These are phyloP conservation scores for Colletotrichum cordylinicola DNA, from an alignment of 2,329 filamentous ascomycete species.

Conservation along the genomic window DNA sequence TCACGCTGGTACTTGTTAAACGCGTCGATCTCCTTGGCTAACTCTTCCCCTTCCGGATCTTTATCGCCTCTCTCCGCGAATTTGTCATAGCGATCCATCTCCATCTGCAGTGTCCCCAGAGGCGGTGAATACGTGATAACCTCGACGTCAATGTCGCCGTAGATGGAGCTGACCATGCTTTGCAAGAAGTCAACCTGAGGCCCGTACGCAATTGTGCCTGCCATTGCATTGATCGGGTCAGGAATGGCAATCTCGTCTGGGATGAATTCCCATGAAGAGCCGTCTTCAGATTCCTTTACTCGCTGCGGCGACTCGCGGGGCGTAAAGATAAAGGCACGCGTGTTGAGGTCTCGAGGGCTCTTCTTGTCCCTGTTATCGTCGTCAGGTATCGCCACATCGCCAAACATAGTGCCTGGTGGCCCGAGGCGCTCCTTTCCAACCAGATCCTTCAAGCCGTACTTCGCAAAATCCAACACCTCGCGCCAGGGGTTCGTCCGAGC, in stretches of 20 bases:
- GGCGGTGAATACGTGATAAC: background rate
- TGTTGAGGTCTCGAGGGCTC: background rate
- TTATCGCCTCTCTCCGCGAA: background rate
- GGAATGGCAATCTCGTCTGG: background rate
- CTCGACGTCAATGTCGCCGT: background rate
- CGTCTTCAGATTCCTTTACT: rapidly evolving
- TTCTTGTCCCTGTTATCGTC: background rate
- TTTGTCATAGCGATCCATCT: background rate
- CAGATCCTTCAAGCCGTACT: background rate
- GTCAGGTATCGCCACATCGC: background rate
- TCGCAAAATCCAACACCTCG: background rate
- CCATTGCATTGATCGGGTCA: background rate
- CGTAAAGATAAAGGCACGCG: background rate
- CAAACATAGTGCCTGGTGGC: background rate
- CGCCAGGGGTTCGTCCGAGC: background rate
- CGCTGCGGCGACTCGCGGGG: background rate
- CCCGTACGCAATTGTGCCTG: background rate
- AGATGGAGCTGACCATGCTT: background rate
- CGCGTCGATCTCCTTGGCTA: background rate
- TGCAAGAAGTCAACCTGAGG: background rate
- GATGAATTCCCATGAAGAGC: background rate
- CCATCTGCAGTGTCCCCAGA: background rate
- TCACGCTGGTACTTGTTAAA: background rate
- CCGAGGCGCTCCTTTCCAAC: background rate
- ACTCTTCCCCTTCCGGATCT: background rate